Evolutionary conservation across 225 moss, liverwort and hornwort species (phyloP).

Genomic region (Neckera pumila): DNA sequence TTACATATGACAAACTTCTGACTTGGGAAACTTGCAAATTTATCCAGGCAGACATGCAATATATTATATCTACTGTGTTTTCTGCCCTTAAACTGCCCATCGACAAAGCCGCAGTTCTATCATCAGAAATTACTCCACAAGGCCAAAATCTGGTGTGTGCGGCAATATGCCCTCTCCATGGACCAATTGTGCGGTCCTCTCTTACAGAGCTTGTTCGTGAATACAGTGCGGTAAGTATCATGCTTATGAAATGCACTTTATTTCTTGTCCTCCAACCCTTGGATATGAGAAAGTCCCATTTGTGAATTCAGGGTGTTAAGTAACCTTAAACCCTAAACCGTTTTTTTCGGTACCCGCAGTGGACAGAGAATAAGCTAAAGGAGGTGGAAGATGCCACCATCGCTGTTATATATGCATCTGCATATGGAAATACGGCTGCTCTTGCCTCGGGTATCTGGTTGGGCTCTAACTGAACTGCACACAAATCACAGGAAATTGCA

Average conservation of each 20-base stretch:
- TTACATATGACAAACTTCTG: background rate
- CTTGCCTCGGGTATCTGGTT: conserved; percentile 87
- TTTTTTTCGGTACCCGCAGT: conserved; percentile 22
- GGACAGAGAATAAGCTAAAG: conserved; percentile 75
- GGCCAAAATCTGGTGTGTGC: conserved; percentile 48
- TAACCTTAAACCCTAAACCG: background rate
- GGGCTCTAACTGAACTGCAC: conserved; percentile 7
- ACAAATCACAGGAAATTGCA: conserved; percentile 10
- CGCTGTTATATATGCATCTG: conserved; percentile 89
- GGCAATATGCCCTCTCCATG: conserved; percentile 83
- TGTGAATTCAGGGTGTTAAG: background rate
- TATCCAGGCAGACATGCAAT: conserved; percentile 76
- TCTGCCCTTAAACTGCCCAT: conserved; percentile 68
- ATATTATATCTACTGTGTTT: conserved; percentile 46
- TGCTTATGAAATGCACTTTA: background rate
- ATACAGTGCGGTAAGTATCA: conserved; percentile 53
- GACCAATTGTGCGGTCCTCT: conserved; percentile 83
- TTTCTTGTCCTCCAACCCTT: background rate
- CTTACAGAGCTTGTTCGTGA: conserved; percentile 88
- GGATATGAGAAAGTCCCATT: background rate
- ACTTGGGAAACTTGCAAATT: background rate
- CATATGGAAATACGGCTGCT: conserved; percentile 90
- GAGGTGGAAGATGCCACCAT: conserved; percentile 67
- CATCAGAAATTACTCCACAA: conserved; percentile 4
- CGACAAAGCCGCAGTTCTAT: conserved; percentile 33